phyloP scores from a whole-genome alignment of 2,329 filamentous ascomycete species.

The Penicillium crustosum region DNA sequence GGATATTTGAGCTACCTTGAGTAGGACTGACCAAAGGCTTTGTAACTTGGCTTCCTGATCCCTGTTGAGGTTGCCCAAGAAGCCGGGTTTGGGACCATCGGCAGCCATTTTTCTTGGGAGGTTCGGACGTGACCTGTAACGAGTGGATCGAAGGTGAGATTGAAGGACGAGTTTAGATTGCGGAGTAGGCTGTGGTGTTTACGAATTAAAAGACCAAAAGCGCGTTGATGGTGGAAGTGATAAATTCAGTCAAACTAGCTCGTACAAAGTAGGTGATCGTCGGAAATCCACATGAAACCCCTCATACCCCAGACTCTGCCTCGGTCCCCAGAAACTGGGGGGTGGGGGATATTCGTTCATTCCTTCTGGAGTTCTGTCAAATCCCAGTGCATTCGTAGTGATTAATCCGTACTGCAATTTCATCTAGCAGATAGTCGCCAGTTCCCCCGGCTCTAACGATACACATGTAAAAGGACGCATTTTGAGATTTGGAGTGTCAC shows the following conservation, averaged over 20 bases:
- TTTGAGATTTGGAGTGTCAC: too few species aligned
- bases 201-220: not conserved
- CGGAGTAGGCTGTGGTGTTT: not conserved
- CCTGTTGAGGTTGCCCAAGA: conserved; percentile 77
- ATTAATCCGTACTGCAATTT: too few species aligned
- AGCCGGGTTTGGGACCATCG: conserved; percentile 50
- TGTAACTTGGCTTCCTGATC: conserved; percentile 86
- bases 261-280: conserved; percentile 1
- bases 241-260: too few species aligned
- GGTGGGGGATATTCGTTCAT: too few species aligned
- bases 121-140: not conserved
- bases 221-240: too few species aligned
- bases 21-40: conserved; percentile 75
- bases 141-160: not conserved
- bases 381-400: too few species aligned
- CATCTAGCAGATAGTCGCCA: too few species aligned
- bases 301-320: conserved; percentile 17
- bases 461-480: too few species aligned
- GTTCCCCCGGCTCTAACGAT: too few species aligned
- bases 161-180: not conserved
- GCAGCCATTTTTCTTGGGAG: conserved; percentile 16
- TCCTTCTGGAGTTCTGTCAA: too few species aligned
- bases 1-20: conserved; percentile 69
- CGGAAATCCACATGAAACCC: conserved; percentile 25
- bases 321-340: conserved; percentile 10